Evolutionary conservation across 345 rosid species (phyloP), one percentile per base, ranked within the genome.

Genomic region (Aquilaria malaccensis): DNA sequence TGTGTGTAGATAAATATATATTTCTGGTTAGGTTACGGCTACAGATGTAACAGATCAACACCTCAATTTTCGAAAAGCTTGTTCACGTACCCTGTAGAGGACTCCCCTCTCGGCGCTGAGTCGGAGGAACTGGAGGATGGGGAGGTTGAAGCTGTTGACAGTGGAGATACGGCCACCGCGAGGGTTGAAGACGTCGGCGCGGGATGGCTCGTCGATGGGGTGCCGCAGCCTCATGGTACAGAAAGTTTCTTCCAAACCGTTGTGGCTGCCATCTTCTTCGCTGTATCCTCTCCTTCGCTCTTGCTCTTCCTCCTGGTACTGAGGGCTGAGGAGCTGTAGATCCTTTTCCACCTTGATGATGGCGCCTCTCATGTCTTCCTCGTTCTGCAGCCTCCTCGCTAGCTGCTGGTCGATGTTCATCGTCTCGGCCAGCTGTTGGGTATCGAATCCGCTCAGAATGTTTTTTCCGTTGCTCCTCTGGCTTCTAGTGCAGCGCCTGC

Each of bases 241-340:
- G 41, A 77, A 33, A 2, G 83, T 79, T 62, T 82, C 91, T 55
- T 81, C 86, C 1, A 87, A 10, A 15, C 87, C 88, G 60, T 84
- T 79, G 29, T 53, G 70, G 9, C 10, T 22, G 56, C 15, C 15
- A 15, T 15, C 15, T 15, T 15, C 15, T 15, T 15, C 0, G 15
- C 15, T 15, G 15, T 37, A 37, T 37, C 43, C 43, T 37, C 43
- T 7, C 29, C 61, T 5, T 5, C 43, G 31, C 65, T 56, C 59
- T 63, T n/a, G 69, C 66, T 32, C 67, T 54, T 41, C 52, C 30
- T 57, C 63, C 67, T 32, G 58, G 64, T 56, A 67, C 64, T 2
- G n/a, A 45, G 81, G 76, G 22, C 29, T 12, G 6, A 72, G 6
- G 30, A 87, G 43, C 51, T 71, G 66, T 55, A 83, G 83, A 2